phyloP scores from a whole-genome alignment of 257 asterid genomes.

The Plectranthus barbatus region DNA sequence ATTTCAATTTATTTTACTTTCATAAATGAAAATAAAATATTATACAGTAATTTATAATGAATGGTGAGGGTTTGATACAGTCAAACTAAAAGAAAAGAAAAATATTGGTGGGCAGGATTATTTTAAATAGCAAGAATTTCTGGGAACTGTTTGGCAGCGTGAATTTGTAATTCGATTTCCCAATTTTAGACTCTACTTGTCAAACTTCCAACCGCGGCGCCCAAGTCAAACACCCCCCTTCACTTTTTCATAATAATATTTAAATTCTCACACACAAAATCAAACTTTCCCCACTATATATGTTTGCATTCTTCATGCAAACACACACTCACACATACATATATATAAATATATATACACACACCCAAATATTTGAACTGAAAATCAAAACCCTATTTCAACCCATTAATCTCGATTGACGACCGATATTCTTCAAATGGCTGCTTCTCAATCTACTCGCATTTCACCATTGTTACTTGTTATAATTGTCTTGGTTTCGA shows the following conservation, averaged over 20 bases:
- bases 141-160: slow-evolving; percentile 14
- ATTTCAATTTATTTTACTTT: too few relatives aligned
- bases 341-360: background rate
- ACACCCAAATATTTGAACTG: too few relatives aligned
- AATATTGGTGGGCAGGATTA: background rate
- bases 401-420: too few relatives aligned
- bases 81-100: background rate
- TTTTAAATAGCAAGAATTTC: background rate
- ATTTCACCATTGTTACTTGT: background rate
- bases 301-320: background rate
- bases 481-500: background rate
- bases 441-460: too few relatives aligned
- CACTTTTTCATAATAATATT: background rate
- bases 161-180: background rate
- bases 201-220: slow-evolving; percentile 38
- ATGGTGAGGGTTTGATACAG: background rate
- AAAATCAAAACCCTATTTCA: too few relatives aligned
- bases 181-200: slow-evolving; percentile 21
- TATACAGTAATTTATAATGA: background rate
- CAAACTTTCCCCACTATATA: background rate
- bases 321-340: background rate
- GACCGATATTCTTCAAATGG: too few relatives aligned
- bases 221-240: slow-evolving; percentile 23
- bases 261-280: background rate
- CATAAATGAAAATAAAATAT: too few relatives aligned